These are phyloP conservation scores for Nissolia schottii DNA, from an alignment of 306 rosid species.

Conservation along the genomic window DNA sequence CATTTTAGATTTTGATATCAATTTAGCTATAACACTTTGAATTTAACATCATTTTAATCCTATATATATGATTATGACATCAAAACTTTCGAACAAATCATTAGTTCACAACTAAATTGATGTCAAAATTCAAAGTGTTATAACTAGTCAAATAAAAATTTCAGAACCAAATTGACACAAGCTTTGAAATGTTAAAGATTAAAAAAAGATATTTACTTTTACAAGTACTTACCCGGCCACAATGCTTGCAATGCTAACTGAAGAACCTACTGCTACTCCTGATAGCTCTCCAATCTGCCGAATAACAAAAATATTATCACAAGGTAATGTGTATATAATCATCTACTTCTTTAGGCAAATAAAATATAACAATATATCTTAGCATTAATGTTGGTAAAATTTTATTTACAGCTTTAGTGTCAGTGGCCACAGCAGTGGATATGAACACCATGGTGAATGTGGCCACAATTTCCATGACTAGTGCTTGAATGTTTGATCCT, in stretches of 20 bases:
- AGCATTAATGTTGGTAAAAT: neutral
- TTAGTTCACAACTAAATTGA: too few species aligned
- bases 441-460: constrained; percentile 74
- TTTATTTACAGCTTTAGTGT: constrained; percentile 68
- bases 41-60: too few species aligned
- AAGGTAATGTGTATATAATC: neutral
- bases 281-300: constrained; percentile 58
- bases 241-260: constrained; percentile 75
- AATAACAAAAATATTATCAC: neutral
- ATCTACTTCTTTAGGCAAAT: neutral
- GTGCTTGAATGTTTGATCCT: constrained; percentile 53
- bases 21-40: too few species aligned
- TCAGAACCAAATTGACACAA: too few species aligned
- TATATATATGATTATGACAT: too few species aligned
- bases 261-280: constrained; percentile 80
- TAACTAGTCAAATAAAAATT: too few species aligned
- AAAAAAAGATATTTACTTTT: neutral
- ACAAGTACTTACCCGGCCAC: constrained; percentile 62
- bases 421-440: constrained; percentile 71
- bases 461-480: constrained; percentile 56
- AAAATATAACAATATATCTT: neutral
- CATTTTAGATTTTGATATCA: too few species aligned
- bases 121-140: too few species aligned
- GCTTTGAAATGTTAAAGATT: too few species aligned
- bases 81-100: too few species aligned